These are phyloP conservation scores for Ophiocordyceps unilateralis DNA, from an alignment of 2,329 filamentous ascomycete genomes.

Conservation along the genomic window DNA sequence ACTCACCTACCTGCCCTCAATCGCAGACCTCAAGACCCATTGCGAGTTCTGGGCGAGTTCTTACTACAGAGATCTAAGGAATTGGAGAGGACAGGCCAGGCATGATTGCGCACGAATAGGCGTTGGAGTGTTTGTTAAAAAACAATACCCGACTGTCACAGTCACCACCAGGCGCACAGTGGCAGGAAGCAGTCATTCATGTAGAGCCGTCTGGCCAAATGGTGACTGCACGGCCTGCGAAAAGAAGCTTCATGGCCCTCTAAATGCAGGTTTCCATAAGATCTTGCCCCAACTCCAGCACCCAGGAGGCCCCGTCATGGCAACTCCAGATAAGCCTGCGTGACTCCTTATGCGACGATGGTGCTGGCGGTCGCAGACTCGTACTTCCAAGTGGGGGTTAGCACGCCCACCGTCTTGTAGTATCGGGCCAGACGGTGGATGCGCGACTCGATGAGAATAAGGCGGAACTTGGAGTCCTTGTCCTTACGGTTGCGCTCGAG, in stretches of 20 bases:
- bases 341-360: conserved; percentile 61
- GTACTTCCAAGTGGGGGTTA: conserved; percentile 95
- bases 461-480: conserved; percentile 99
- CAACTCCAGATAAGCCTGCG: conserved; percentile 6
- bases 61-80: conserved; percentile 51
- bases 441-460: conserved; percentile 99
- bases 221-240: conserved; percentile 15
- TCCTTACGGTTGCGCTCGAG: conserved; percentile 99
- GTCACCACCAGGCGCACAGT: conserved; percentile 6
- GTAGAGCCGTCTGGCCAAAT: conserved; percentile 14
- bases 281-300: conserved; percentile 26
- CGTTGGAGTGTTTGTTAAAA: not conserved
- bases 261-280: conserved; percentile 26
- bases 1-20: not conserved
- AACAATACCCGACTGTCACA: conserved; percentile 7
- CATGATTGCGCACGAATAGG: not conserved
- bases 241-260: conserved; percentile 23
- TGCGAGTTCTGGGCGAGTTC: conserved; percentile 54
- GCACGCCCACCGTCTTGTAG: conserved; percentile 89
- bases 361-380: conserved; percentile 94
- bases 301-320: conserved; percentile 9
- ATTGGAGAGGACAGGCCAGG: conserved; percentile 26
- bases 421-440: conserved; percentile 99
- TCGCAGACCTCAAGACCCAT: conserved; percentile 44
- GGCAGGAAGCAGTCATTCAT: conserved; percentile 14